Evolutionary conservation across 495 filamentous ascomycete genomes (phyloP), one percentile per base, ranked within the genome.

Genomic region (Penicillium bovifimosum): DNA sequence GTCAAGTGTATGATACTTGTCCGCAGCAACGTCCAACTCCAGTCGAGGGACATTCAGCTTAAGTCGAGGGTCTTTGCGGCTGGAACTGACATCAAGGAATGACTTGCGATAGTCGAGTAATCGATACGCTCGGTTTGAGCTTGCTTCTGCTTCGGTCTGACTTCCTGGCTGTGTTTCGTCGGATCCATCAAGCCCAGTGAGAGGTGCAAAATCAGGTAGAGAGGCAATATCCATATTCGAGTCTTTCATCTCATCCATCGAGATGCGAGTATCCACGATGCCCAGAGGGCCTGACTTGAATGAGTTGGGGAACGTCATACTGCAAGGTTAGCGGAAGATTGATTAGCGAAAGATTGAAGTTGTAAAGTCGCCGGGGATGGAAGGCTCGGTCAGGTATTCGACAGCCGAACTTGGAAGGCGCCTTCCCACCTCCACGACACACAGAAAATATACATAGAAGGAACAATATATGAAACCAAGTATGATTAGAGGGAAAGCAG

Each of bases 221-320:
- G 54, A 45, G 3, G 45, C 20, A 9, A 13, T 38, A 38, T 45
- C 43, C 5, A 36, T 17, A 32, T 28, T 20, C 8, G 45, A 32
- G 6, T 35, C 20, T 16, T 26, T 16, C 48, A 50, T 38, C 20
- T 35, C 20, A 17, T 26, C 11, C 48, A 50, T 38, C 20, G 16
- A 50, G 31, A 66, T 33, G 29, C 63, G 63, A 42, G 55, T 58
- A 55, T 66, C 63, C 16, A 57, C 33, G 17, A 20, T 39, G 10
- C 63, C 63, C 36, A 64, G 31, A 17, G 63, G 63, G 27, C 39
- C 40, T 49, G 51, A 47, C 14, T 50, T 63, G 40, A 63, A 54
- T 10, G 55, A 59, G 16, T 27, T 42, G 36, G 17, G 4, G n/a
- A 20, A 32, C 10, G 17, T n/a, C 62, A 65, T 65, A 14, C 29